Base-by-base conservation (phyloP, 495 filamentous ascomycete species). In the Oidiodendron maius region DNA sequence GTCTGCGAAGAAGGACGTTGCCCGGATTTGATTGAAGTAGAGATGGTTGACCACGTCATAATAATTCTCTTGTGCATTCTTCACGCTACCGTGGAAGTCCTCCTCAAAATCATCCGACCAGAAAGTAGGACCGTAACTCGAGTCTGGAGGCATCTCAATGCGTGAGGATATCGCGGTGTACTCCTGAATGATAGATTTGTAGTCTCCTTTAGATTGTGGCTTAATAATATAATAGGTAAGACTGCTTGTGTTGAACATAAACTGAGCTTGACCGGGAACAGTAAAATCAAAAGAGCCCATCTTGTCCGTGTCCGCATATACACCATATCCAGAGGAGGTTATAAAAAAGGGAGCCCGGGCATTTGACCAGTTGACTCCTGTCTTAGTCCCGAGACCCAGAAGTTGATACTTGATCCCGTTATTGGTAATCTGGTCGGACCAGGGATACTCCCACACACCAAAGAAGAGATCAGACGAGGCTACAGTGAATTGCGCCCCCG, bases 361-460 rank as follows among this genome's bases (percentile, higher is more conserved):
- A 46, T 63, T 65, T 28, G 37, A 32, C 52, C 58, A 61, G 40
- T 63, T 61, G 22, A 65, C 35, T 3, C 60, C 60, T 3, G 51
- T 53, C 36, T 26, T 25, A 42, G 59, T 53, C n/a, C 48, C 60
- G 3, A 63, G 46, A 9, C 58, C 36, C 58, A 56, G 26, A 37
- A 63, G 32, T 12, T 63, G 54, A 26, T 53, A 58, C 2, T 43
- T 35, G 20, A 63, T 40, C 34, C 59, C 54, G 12, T 49, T 50
- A 42, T 65, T 63, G 1, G 34, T 41, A 38, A 65, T 48, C 23
- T 41, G 46, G 30, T 53, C 40, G 38, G 49, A 53, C 26, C 50
- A 63, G 0, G 60, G 62, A 43, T 65, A 65, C 48, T 65, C 62
- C 62, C 62, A 65, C 12, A 63, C 60, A 38, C 60, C 62, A 43